Base-by-base conservation (phyloP, 352 stramenopile genomes). In the Phytophthora hybrid region DNA sequence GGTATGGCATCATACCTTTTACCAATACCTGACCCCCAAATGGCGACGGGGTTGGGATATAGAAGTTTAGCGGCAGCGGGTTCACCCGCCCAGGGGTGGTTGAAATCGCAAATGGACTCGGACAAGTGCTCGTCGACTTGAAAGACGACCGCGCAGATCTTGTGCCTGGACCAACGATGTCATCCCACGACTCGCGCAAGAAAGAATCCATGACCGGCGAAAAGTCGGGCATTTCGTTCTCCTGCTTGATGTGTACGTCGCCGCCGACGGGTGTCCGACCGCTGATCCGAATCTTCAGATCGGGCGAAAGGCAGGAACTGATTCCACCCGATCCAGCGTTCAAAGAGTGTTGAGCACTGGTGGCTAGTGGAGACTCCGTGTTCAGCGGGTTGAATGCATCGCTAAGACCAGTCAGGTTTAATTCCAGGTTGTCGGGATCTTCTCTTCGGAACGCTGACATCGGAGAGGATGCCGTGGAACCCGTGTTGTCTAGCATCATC, bases 161-260 rank as follows among this genome's bases (percentile, higher is more conserved):
- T 39, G 69, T 81, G 13, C 52, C 63, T 13, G 60, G 47, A 3
- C 77, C 75, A 18, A 76, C 65, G 52, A 89, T 82, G 41, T 90
- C 80, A 54, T 84, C 80, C 82, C 83, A 93, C 13, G 83, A 81
- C 29, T 91, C 85, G 0, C 77, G 78, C 37, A 91, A 67, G 57
- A 91, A 90, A 16, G 82, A 88, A 55, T 91, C 82, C 76, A 91
- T 88, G 37, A 81, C 59, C 2, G 85, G 82, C 19, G 83, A 89
- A 26, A 89, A 81, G 51, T 75, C 77, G 5, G 77, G 68, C 32
- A 74, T 69, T 18, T 56, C 65, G 49, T 29, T 66, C 58, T 89
- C 84, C 54, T 80, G 62, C 63, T 89, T 89, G 62, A 88, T 85
- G 41, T 59, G 59, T 4, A 79, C 77, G 41, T 72, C 63, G 23